Percentiles rank a stretch among this genome's conserved stretches.
Conservation (phyloP, 768 basidiomycete species). For the Suillus ampliporus region DNA sequence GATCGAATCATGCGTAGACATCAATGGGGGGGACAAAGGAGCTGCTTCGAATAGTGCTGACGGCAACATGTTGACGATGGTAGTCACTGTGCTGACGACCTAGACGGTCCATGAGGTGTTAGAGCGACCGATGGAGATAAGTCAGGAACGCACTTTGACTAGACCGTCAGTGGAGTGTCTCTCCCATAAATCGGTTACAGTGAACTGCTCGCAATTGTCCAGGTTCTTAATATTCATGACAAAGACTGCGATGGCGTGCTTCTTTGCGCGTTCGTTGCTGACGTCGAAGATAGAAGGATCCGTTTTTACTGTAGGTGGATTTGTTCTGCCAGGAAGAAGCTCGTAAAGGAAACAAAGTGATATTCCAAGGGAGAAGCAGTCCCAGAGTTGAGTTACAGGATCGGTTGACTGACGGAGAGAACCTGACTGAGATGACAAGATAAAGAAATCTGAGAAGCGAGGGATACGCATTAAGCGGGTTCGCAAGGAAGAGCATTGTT, state of each 20-base stretch:
- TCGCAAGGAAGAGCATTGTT: slow-evolving; percentile 84
- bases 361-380: slow-evolving; percentile 90
- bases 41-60: slow-evolving; percentile 67
- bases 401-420: slow-evolving; percentile 80
- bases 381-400: slow-evolving; percentile 94
- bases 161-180: slow-evolving; percentile 91
- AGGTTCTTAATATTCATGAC: slow-evolving; percentile 84
- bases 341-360: slow-evolving; percentile 97
- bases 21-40: slow-evolving; percentile 61
- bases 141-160: slow-evolving; percentile 74
- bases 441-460: slow-evolving; percentile 74
- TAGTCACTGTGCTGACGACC: slow-evolving; percentile 90
- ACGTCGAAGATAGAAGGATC: slow-evolving; percentile 67
- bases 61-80: slow-evolving; percentile 80
- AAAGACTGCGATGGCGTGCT: slow-evolving; percentile 90
- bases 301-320: slow-evolving; percentile 57
- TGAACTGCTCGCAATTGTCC: slow-evolving; percentile 80
- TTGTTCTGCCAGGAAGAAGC: slow-evolving; percentile 59
- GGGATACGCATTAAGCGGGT: slow-evolving; percentile 79
- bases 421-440: slow-evolving; percentile 59
- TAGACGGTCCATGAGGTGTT: slow-evolving; percentile 35
- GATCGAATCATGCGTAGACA: slow-evolving; percentile 61
- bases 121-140: slow-evolving; percentile 4
- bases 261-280: slow-evolving; percentile 83
- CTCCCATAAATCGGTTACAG: slow-evolving; percentile 89